Evolutionary conservation across 345 rosid species (phyloP), one percentile per base, ranked within the genome.

Genomic region (Noccaea caerulescens): DNA sequence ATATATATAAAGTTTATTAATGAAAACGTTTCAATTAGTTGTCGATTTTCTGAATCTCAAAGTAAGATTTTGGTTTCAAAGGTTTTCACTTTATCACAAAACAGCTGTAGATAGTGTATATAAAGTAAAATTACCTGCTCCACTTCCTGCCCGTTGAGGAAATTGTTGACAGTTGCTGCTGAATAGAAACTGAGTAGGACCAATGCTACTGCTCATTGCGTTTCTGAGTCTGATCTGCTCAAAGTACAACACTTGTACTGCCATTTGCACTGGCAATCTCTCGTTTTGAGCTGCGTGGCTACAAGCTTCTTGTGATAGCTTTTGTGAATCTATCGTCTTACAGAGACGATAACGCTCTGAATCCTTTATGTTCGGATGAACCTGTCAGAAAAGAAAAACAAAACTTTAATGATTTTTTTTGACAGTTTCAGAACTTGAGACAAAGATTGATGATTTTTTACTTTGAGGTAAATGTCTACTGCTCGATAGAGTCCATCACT

Each of bases 231-330:
- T 87, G 80, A 88, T 89, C 66, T 94, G 99, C 83, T 94, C 98
- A 9, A 89, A 91, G 78, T 89, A 89, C 6, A 94, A 77, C 33
- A 91, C 97, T 69, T 94, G 97, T 36, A 94, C 96, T 4, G 99
- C 96, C 98, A 89, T 94, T 68, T 91, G 99, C 30, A 94, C 93
- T 0, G 99, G 99, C 13, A 94, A 58, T 71, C 99, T 88, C 71
- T 94, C 99, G 58, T 94, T 91, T 44, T 94, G 99, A 0, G 97
- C 98, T 0, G 98, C 99, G 12, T 94, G 98, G 81, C 97, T 89
- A 80, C 99, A 94, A 33, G 99, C 99, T 81, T 94, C 99, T 67
- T 91, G 98, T n/a, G 99, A 88, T 45, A 94, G 83, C 78, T 89
- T 94, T 72, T 94, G 99, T 58, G 92, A 85, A 76, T 94, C 97